Conservation (phyloP, 2,329 filamentous ascomycete species). For the Cladosporium phlei region DNA sequence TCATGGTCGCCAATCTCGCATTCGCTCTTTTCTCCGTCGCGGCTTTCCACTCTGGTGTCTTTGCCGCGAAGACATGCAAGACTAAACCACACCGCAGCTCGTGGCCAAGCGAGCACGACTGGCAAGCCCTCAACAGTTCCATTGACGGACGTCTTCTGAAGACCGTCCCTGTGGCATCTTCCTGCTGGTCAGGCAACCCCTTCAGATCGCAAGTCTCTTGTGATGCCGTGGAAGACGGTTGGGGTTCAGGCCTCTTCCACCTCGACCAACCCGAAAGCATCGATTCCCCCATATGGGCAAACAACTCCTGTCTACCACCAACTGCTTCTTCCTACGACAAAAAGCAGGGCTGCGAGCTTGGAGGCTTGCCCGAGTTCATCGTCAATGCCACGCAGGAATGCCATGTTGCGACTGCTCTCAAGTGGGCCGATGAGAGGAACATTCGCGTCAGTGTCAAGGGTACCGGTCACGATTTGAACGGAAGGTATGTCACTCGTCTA, state of each 20-base stretch:
- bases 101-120: slow-evolving; percentile 14
- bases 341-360: slow-evolving; percentile 26
- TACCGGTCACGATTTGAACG: slow-evolving; percentile 20
- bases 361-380: slow-evolving; percentile 32
- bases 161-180: slow-evolving; percentile 28
- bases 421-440: slow-evolving; percentile 20
- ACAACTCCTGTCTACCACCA: slow-evolving; percentile 33
- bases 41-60: too few relatives aligned
- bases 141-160: slow-evolving; percentile 22
- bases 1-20: too few relatives aligned
- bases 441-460: slow-evolving; percentile 18
- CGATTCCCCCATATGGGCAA: slow-evolving; percentile 29
- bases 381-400: slow-evolving; percentile 30
- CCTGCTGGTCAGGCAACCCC: slow-evolving; percentile 30
- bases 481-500: neutral
- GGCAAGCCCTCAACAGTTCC: slow-evolving; percentile 15
- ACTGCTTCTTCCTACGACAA: slow-evolving; percentile 23
- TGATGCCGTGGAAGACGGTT: slow-evolving; percentile 24
- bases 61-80: slow-evolving; percentile 18
- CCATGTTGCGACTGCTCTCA: slow-evolving; percentile 29
- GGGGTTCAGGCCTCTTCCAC: slow-evolving; percentile 30
- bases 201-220: slow-evolving; percentile 27
- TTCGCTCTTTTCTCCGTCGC: too few relatives aligned
- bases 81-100: slow-evolving; percentile 14
- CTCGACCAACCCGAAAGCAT: slow-evolving; percentile 31